Base-by-base conservation (phyloP, 2,329 filamentous ascomycete species). In the Leptosphaerulina australis region DNA sequence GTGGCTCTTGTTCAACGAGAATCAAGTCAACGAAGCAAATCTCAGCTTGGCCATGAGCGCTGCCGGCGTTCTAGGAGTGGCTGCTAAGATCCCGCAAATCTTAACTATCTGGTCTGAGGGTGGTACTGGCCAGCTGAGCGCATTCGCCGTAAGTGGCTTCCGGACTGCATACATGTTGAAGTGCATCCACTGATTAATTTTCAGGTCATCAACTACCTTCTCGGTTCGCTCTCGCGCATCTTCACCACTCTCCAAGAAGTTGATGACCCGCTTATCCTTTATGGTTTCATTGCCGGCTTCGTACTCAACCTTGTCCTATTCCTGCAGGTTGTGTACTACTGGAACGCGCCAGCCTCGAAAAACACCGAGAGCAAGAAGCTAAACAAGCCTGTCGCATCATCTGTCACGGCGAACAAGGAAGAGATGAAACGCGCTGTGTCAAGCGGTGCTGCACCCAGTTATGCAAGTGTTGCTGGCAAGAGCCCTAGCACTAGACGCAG, bases 161-260 rank as follows among this genome's bases (percentile, higher is more conserved):
- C 3, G 9, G 20, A 17, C 8, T 15, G 2, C n/a, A n/a, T n/a
- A 20, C 2, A 5, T 22, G 7, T 2, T 17, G 4, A 14, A 3
- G 6, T 9, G 11, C 37, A 26, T 5, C 20, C 12, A 28, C 44
- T 48, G 44, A 44, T 41, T 21, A 15, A 30, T 4, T 6, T 17
- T 38, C 66, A 97, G 92, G 91, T 99, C 63, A 96, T 99, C 83
- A 97, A 97, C 81, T 99, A 96, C 76, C 90, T 99, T 66, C 81
- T 87, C 63, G 94, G 95, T 29, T 96, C 91, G 33, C 84, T 97
- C 50, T 90, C 91, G 20, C 89, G 94, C 70, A 96, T 99, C 77
- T 99, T 97, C 76, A 99, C 94, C 24, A 99, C 95, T 7, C 79
- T 99, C 50, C 92, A 97, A 70, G 94, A 99, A 79, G 94, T 99